Percentiles rank a stretch among this genome's conserved stretches.
These are phyloP conservation scores for Apiospora sp. DNA, from an alignment of 2,329 filamentous ascomycete genomes.

Conservation along the genomic window DNA sequence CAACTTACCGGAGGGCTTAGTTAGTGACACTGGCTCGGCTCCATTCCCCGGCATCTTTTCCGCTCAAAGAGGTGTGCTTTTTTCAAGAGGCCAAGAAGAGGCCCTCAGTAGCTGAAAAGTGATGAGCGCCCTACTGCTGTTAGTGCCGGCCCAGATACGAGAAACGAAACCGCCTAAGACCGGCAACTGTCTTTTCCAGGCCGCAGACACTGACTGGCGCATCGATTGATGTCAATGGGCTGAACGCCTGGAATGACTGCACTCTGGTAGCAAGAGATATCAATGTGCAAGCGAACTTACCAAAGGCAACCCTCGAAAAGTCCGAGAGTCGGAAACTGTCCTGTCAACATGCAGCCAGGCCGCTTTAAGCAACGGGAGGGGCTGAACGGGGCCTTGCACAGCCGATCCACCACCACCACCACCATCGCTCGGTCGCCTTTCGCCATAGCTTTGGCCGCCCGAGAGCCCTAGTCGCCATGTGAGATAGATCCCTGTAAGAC, in stretches of 20 bases:
- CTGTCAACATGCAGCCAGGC: not conserved
- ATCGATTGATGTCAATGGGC: not conserved
- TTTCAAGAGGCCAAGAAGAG: not conserved
- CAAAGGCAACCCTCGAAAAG: not conserved
- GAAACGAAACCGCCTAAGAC: not conserved
- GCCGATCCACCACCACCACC: not conserved
- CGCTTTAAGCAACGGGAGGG: not conserved
- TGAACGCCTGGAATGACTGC: not conserved
- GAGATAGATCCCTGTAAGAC: not conserved
- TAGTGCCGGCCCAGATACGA: constrained; percentile 6
- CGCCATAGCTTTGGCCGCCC: not conserved
- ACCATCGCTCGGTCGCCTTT: not conserved
- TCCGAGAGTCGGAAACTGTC: not conserved
- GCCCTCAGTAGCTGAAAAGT: not conserved
- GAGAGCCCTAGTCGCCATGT: not conserved
- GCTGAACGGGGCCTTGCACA: not conserved
- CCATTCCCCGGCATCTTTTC: constrained; percentile 5
- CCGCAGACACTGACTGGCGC: not conserved
- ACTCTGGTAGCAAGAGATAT: not conserved
- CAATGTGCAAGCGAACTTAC: not conserved
- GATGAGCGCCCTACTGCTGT: not conserved
- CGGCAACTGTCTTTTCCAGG: not conserved
- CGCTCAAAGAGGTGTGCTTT: not conserved
- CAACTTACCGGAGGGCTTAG: not conserved
- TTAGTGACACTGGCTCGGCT: not conserved